Evolutionary conservation across 2,329 filamentous ascomycete genomes (phyloP).

Genomic region (Fusarium sp.): DNA sequence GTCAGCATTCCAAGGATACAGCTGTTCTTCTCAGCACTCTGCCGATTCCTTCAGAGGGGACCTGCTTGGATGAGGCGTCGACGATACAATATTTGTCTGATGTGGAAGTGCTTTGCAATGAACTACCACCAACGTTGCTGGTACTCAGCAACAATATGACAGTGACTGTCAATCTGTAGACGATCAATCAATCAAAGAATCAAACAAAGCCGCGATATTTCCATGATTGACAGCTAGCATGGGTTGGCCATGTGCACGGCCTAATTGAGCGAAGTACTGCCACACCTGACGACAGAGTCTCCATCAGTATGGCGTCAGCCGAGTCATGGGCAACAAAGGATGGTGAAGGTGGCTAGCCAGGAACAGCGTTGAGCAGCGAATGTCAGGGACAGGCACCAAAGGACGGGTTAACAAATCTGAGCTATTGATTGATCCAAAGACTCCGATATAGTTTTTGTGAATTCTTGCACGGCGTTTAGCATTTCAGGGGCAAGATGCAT

Average conservation of each 20-base stretch:
- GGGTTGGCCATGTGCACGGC: constrained; percentile 10
- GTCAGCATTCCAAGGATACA: constrained; percentile 75
- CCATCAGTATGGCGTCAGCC: constrained; percentile 23
- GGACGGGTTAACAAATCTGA: constrained; percentile 1
- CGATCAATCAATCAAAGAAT: constrained; percentile 24
- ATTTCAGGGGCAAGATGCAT: constrained; percentile 32
- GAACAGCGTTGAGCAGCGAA: constrained; percentile 29
- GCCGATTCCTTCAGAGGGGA: constrained; percentile 85
- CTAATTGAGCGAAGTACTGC: constrained; percentile 10
- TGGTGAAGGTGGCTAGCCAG: constrained; percentile 38
- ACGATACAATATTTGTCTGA: constrained; percentile 83
- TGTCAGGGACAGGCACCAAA: constrained; percentile 34
- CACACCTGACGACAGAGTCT: constrained; percentile 20
- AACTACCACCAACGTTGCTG: constrained; percentile 81
- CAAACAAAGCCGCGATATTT: constrained; percentile 37
- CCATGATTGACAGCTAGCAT: constrained; percentile 38
- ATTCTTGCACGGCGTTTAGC: constrained; percentile 34
- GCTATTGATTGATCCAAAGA: constrained; percentile 2
- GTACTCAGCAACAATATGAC: constrained; percentile 93
- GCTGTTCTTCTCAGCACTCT: constrained; percentile 88
- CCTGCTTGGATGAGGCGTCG: constrained; percentile 76
- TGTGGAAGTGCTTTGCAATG: constrained; percentile 83
- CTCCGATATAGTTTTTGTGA: constrained; percentile 38
- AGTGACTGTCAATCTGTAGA: constrained; percentile 80
- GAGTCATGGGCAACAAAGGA: constrained; percentile 42